phyloP scores from a whole-genome alignment of 768 basidiomycete species.

The Leucosporidium yakuticum region DNA sequence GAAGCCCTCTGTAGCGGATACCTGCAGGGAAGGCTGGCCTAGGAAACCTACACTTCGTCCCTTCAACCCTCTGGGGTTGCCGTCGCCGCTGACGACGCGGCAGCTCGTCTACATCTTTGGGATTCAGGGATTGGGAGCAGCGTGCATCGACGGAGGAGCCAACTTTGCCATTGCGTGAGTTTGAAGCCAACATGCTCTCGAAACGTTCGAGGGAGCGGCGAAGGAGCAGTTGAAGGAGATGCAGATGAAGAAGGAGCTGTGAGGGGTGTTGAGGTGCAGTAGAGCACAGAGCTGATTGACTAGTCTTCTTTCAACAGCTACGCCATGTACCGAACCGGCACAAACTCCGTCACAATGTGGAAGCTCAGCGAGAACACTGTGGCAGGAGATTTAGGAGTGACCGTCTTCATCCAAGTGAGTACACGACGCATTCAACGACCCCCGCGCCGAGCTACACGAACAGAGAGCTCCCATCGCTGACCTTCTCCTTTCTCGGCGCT shows the following conservation, averaged over 20 bases:
- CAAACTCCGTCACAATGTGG: slow-evolving; percentile 28
- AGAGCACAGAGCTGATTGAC: neutral
- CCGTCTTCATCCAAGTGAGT: slow-evolving; percentile 30
- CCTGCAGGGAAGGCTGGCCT: neutral
- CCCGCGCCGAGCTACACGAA: neutral
- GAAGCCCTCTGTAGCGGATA: too few species aligned
- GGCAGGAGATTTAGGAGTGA: slow-evolving; percentile 31
- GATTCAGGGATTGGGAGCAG: slow-evolving; percentile 25
- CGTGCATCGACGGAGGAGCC: slow-evolving; percentile 19
- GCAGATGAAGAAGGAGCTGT: neutral
- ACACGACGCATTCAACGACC: neutral
- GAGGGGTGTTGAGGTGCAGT: neutral
- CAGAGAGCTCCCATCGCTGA: neutral
- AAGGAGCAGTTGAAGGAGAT: neutral
- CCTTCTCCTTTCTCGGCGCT: neutral
- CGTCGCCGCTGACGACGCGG: slow-evolving; percentile 22
- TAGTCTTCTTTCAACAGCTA: slow-evolving; percentile 3
- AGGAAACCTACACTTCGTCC: neutral
- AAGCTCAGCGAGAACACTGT: slow-evolving; percentile 22
- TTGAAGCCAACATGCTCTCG: neutral
- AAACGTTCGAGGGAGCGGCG: neutral
- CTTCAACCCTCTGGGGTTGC: slow-evolving; percentile 32
- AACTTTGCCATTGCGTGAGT: slow-evolving; percentile 37
- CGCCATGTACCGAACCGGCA: slow-evolving; percentile 27
- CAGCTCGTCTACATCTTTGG: slow-evolving; percentile 31